Evolutionary conservation across 2,329 filamentous ascomycete genomes (phyloP).

Genomic region (Nectriaceae sp.): DNA sequence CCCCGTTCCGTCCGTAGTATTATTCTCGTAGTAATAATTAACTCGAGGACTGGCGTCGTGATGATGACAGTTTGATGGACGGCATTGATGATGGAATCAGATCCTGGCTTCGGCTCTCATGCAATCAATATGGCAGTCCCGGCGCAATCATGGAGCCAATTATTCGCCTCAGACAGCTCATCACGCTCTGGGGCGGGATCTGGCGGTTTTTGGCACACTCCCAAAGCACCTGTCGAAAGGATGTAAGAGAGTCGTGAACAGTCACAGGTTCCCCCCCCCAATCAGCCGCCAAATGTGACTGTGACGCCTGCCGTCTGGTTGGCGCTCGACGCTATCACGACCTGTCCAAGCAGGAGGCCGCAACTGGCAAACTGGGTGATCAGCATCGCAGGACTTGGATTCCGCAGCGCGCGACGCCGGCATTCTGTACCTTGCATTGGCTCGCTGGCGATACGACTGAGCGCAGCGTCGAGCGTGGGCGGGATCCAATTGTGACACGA

Average conservation of each 20-base stretch:
- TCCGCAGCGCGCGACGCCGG: constrained; percentile 1
- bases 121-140: neutral
- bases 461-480: constrained; percentile 17
- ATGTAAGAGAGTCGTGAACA: too few relatives aligned
- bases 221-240: too few relatives aligned
- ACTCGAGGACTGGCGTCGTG: neutral
- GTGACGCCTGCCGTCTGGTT: neutral
- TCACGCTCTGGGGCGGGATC: neutral
- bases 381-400: neutral
- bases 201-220: too few relatives aligned
- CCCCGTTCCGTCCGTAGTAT: neutral
- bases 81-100: constrained; percentile 13
- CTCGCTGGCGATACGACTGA: constrained; percentile 19
- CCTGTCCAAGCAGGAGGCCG: constrained; percentile 1
- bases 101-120: constrained; percentile 3
- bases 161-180: neutral
- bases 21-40: neutral
- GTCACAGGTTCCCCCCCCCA: neutral
- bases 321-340: neutral
- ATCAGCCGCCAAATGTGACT: neutral
- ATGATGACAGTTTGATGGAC: constrained; percentile 1
- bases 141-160: neutral
- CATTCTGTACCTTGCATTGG: constrained; percentile 4
- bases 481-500: constrained; percentile 28
- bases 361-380: constrained; percentile 1